Conservation (phyloP, 179 eudicot genomes). For the Amaranthus tricolor region DNA sequence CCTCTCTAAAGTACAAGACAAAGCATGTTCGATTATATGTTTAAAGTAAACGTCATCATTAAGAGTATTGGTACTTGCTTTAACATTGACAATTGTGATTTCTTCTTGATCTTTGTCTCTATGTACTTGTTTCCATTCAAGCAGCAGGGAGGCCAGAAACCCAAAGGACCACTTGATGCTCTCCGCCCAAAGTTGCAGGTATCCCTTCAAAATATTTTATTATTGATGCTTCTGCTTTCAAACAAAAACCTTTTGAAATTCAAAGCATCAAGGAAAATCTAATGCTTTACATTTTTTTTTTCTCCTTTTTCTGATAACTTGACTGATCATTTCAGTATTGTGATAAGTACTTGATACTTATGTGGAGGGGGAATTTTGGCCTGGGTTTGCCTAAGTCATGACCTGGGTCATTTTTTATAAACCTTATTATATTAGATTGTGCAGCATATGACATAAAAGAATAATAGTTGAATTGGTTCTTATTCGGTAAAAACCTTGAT, state of each 20-base stretch:
- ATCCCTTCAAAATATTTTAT: not conserved
- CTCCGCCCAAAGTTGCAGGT: slow-evolving; percentile 92
- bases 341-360: not conserved
- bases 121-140: slow-evolving; percentile 14
- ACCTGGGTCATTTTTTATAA: too few relatives aligned
- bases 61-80: too few relatives aligned
- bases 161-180: slow-evolving; percentile 78
- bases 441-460: too few relatives aligned
- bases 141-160: slow-evolving; percentile 66
- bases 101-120: not conserved
- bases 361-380: not conserved
- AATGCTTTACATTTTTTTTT: too few relatives aligned
- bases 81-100: not conserved
- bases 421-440: too few relatives aligned
- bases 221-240: not conserved
- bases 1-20: too few relatives aligned
- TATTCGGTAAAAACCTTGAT: too few relatives aligned
- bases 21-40: too few relatives aligned
- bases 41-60: too few relatives aligned
- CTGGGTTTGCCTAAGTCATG: too few relatives aligned
- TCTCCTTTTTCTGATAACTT: not conserved
- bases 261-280: too few relatives aligned
- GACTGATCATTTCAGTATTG: not conserved
- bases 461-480: too few relatives aligned
- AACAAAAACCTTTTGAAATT: not conserved